These are phyloP conservation scores for Fusarium sp. DNA, from an alignment of 2,329 filamentous ascomycete genomes.

Conservation along the genomic window DNA sequence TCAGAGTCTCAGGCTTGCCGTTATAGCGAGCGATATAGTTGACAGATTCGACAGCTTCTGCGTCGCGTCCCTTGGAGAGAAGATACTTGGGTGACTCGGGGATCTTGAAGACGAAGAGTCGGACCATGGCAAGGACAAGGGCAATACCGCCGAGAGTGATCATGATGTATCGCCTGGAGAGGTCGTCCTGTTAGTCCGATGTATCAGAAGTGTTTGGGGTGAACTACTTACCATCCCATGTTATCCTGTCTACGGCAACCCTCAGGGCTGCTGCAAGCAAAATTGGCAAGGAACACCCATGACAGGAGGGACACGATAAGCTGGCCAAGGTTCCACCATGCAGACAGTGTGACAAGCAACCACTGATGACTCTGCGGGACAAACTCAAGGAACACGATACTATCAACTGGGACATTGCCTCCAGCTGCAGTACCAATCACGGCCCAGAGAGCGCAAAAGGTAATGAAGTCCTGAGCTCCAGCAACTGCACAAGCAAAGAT, in stretches of 20 bases:
- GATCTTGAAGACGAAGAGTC: slow-evolving; percentile 11
- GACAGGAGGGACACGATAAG: slow-evolving; percentile 47
- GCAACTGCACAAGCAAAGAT: slow-evolving; percentile 68
- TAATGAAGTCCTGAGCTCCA: slow-evolving; percentile 65
- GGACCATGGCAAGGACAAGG: neutral
- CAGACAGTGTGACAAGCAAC: slow-evolving; percentile 52
- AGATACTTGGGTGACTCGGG: slow-evolving; percentile 26
- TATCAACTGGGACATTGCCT: slow-evolving; percentile 58
- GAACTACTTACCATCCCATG: slow-evolving; percentile 51
- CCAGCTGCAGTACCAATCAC: slow-evolving; percentile 54
- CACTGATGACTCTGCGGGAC: slow-evolving; percentile 55
- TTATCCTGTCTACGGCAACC: slow-evolving; percentile 47
- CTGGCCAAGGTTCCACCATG: slow-evolving; percentile 60
- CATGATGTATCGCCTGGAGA: neutral
- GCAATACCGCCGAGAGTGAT: slow-evolving; percentile 16
- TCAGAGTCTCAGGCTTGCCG: slow-evolving; percentile 23
- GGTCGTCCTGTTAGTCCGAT: neutral
- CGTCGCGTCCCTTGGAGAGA: slow-evolving; percentile 13
- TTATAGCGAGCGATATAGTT: slow-evolving; percentile 15
- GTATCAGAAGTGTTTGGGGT: neutral
- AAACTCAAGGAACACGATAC: slow-evolving; percentile 59
- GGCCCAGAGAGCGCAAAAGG: slow-evolving; percentile 57
- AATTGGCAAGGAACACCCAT: slow-evolving; percentile 51
- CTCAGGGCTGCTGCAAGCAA: slow-evolving; percentile 42
- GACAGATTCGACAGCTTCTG: slow-evolving; percentile 12